Base-by-base conservation (phyloP, 805 yeast genomes). In the Saccharomyces kudriavzevii region DNA sequence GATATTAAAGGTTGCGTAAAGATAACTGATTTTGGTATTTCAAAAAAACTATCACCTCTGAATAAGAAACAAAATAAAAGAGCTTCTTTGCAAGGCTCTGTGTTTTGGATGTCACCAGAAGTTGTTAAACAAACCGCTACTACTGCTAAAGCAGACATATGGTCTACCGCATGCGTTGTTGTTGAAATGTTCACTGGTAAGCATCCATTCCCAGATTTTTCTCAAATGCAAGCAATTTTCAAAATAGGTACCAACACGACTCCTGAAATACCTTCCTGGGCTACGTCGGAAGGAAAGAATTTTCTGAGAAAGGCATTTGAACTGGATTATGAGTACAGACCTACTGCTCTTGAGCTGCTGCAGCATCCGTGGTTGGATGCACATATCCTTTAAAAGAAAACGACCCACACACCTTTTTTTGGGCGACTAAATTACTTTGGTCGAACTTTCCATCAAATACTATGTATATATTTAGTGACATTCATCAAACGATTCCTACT, bases 61-160 rank as follows among this genome's bases (percentile, higher is more conserved):
- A 77, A 76, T 61, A 62, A 65, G 51, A 52, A 62, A 26, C 66
- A 60, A 35, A 69, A 70, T 47, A 81, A 80, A 58, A 79, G 97
- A 47, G 91, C 88, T 1, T 89, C 96, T 0, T 72, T 89, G 51
- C 97, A 92, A 70, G 99, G 99, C 0, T 89, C 96, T 0, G 90
- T 92, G 0, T 94, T 85, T 66, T 94, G 99, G 98, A 94, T 94
- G 99, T 98, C 99, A 0, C 99, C 99, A 0, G 99, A 94, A 67
- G 98, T 94, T 8, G 98, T 94, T 17, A 89, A 90, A 63, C 97
- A 91, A 65, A 84, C 88, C 1, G 88, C 90, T 0, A 88, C 92
- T 51, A 92, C 98, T 1, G 84, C 86, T 40, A 89, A 89, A 69
- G 96, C 96, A 0, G 99, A 94, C 68, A 89, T 94, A 26, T 94